Evolutionary conservation across 2,329 filamentous ascomycete species (phyloP).

Genomic region (Colletotrichum nymphaeae): DNA sequence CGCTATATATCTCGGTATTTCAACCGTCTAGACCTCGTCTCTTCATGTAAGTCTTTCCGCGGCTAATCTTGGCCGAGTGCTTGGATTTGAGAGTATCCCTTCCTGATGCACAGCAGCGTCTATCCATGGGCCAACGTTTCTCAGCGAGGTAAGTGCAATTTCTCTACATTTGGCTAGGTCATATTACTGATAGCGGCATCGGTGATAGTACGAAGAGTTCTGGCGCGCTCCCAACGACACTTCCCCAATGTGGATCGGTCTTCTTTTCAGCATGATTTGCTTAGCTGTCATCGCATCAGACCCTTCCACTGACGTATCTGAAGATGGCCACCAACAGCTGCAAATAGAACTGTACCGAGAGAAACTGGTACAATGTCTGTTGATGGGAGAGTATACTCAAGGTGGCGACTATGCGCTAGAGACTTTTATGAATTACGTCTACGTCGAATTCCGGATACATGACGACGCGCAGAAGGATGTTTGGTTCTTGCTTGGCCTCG

Average conservation of each 20-base stretch:
- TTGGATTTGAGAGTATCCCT: too few species aligned
- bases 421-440: constrained; percentile 28
- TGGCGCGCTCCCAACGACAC: constrained; percentile 40
- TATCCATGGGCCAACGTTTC: constrained; percentile 45
- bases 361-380: constrained; percentile 43
- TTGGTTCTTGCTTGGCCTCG: constrained; percentile 46
- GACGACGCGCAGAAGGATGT: constrained; percentile 22
- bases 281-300: constrained; percentile 41
- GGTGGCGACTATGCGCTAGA: constrained; percentile 35
- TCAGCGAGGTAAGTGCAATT: constrained; percentile 27
- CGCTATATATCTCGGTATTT: constrained; percentile 50
- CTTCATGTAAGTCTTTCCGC: not conserved
- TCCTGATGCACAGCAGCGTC: constrained; percentile 36
- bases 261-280: constrained; percentile 47
- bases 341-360: constrained; percentile 40
- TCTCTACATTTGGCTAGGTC: not conserved
- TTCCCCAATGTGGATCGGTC: constrained; percentile 43
- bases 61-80: too few species aligned
- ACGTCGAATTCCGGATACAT: constrained; percentile 17
- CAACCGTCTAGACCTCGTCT: constrained; percentile 44
- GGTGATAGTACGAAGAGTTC: constrained; percentile 42
- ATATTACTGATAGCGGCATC: not conserved
- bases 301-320: constrained; percentile 37
- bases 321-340: constrained; percentile 32
- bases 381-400: constrained; percentile 44